These are phyloP conservation scores for Leptographium lundbergii DNA, from an alignment of 2,329 filamentous ascomycete genomes.

Conservation along the genomic window DNA sequence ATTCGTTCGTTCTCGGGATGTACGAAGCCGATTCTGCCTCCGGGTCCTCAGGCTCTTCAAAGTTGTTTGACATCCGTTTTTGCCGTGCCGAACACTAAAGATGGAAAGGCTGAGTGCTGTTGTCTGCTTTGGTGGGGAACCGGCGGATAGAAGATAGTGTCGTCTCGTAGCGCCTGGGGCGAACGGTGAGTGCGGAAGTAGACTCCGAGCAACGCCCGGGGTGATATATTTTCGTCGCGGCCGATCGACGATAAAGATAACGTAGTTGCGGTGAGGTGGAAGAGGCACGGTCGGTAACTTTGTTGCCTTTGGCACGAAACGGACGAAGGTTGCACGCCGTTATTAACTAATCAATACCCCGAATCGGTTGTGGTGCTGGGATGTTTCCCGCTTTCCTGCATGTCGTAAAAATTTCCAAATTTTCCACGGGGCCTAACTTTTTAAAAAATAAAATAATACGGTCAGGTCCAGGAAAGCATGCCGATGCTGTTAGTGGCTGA, in stretches of 20 bases:
- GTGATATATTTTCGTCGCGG: neutral
- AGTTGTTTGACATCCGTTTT: neutral
- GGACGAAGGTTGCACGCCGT: neutral
- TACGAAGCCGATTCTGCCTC: neutral
- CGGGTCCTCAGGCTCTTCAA: neutral
- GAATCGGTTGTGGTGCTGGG: neutral
- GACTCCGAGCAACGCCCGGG: neutral
- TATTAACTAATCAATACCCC: neutral
- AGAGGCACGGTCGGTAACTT: neutral
- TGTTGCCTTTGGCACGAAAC: neutral
- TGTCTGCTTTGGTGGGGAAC: neutral
- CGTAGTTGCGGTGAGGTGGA: neutral
- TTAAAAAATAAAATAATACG: neutral
- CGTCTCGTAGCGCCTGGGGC: neutral
- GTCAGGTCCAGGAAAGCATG: neutral
- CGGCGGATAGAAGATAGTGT: neutral
- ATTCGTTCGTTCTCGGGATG: neutral
- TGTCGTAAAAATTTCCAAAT: neutral
- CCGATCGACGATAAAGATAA: neutral
- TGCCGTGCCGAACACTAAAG: neutral
- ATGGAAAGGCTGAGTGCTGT: neutral
- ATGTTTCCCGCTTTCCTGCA: neutral
- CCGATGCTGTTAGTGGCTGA: neutral
- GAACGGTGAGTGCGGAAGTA: neutral
- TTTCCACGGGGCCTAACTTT: neutral